Conservation (phyloP, 768 basidiomycete species). For the Atractiella rhizophila region DNA sequence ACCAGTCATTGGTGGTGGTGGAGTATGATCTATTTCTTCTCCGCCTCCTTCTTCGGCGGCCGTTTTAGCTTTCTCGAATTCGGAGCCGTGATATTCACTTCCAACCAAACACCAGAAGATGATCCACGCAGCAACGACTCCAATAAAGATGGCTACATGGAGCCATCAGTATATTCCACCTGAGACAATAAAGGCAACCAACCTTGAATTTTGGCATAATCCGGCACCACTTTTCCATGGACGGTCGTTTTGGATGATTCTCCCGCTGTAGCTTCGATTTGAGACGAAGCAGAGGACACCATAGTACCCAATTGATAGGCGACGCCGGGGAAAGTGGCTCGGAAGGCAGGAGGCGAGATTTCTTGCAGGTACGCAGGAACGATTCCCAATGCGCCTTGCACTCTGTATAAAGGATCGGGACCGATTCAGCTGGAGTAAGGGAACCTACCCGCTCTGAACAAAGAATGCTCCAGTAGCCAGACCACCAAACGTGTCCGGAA, state of each 20-base stretch:
- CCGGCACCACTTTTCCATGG: conserved; percentile 13
- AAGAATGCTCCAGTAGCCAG: conserved; percentile 64
- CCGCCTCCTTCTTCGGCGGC: conserved; percentile 53
- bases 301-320: conserved; percentile 61
- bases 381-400: neutral
- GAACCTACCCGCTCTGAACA: conserved; percentile 44
- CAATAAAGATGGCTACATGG: conserved; percentile 46
- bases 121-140: conserved; percentile 49
- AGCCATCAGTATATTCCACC: neutral
- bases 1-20: no score
- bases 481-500: conserved; percentile 38
- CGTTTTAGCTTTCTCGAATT: conserved; percentile 54
- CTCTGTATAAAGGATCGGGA: neutral
- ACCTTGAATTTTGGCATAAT: neutral
- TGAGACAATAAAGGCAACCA: neutral
- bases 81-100: conserved; percentile 47
- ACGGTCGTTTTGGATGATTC: conserved; percentile 32
- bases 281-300: conserved; percentile 46
- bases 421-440: neutral
- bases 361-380: conserved; percentile 58
- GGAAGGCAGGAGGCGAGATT: conserved; percentile 60
- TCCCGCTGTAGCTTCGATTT: conserved; percentile 51
- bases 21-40: conserved; percentile 12
- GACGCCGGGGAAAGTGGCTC: conserved; percentile 61
- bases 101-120: conserved; percentile 50